A percentile compares a stretch with the other conserved stretches of the same genome.
Conservation (phyloP, 179 eudicot genomes). For the Silene vulgaris region DNA sequence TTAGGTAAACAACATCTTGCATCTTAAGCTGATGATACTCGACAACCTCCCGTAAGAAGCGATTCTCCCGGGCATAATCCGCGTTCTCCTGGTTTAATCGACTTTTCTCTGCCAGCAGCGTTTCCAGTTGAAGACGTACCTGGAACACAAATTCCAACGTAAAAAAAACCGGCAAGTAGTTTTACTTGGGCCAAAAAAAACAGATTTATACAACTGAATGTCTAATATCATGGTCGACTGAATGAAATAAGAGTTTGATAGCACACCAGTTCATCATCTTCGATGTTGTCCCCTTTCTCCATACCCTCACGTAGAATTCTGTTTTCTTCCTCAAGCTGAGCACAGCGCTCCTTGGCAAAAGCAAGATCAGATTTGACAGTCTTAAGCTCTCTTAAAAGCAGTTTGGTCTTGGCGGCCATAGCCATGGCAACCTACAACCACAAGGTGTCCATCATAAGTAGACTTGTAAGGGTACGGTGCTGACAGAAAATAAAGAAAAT, state of each 20-base stretch:
- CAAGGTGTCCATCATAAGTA: conserved; percentile 19
- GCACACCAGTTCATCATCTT: conserved; percentile 84
- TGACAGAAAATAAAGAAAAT: not conserved
- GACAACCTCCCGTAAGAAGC: conserved; percentile 81
- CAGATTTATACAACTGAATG: not conserved
- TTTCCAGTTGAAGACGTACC: conserved; percentile 92
- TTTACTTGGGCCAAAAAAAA: not conserved
- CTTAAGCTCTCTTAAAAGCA: conserved; percentile 85
- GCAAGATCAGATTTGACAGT: conserved; percentile 89
- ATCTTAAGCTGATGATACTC: conserved; percentile 91
- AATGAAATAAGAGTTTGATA: not conserved
- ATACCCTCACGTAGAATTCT: conserved; percentile 59
- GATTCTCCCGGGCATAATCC: conserved; percentile 74
- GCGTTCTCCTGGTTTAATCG: conserved; percentile 86
- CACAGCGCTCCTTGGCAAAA: conserved; percentile 89
- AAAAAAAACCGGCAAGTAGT: not conserved
- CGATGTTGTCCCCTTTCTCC: conserved; percentile 65
- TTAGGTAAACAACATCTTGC: conserved; percentile 84
- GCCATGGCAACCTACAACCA: conserved; percentile 83
- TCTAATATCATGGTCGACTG: not conserved
- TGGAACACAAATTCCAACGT: conserved; percentile 27
- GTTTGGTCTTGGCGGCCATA: conserved; percentile 91
- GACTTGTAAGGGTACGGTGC: not conserved
- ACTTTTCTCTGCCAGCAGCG: conserved; percentile 84
- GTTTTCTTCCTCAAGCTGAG: conserved; percentile 91